Evolutionary conservation across 2,329 filamentous ascomycete genomes (phyloP), one percentile per base, ranked within the genome.

Genomic region (Talaromyces sp.): DNA sequence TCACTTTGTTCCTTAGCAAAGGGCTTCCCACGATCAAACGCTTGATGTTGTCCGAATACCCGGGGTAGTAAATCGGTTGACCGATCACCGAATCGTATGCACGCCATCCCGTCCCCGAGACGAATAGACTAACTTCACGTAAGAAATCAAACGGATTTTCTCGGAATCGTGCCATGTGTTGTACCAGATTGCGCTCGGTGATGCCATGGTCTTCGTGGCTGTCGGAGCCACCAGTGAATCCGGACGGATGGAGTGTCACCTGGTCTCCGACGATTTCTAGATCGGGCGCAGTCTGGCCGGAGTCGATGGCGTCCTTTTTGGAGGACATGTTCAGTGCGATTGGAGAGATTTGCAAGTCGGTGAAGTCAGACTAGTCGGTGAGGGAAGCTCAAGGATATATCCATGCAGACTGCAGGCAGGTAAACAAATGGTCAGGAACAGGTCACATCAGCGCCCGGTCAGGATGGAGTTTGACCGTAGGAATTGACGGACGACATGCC

Each of bases 31-130:
- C 81, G 33, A 98, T 90, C 71, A 86, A 84, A 24, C 83, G 82
- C 79, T 91, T 96, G 87, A 99, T 97, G 66, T 92, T 88, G 69
- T 97, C 94, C 33, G 89, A 90, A 79, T 97, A 99, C 31, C 95
- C 95, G 0, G 89, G 81, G 77, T 97, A 99, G 81, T 94, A 98
- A 68, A 97, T 89, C 10, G 93, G 92, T 76, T 97, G 93, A 24
- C 95, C 95, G 71, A 98, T 89, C 68, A 93, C 86, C 68, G 90
- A 83, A 74, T 98, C 92, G 81, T 99, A 99, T 66, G 91, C 92
- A 67, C 95, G 91, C 95, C 95, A 99, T 75, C 93, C 94, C 60
- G 91, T 90, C 63, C 95, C 95, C 13, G 92, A 94, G 68, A 98
- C 90, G 79, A 98, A 93, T 39, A 97, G 84, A 56, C 91, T 95